Conservation (phyloP, 148 eudicot species). For the Cornus kousa region DNA sequence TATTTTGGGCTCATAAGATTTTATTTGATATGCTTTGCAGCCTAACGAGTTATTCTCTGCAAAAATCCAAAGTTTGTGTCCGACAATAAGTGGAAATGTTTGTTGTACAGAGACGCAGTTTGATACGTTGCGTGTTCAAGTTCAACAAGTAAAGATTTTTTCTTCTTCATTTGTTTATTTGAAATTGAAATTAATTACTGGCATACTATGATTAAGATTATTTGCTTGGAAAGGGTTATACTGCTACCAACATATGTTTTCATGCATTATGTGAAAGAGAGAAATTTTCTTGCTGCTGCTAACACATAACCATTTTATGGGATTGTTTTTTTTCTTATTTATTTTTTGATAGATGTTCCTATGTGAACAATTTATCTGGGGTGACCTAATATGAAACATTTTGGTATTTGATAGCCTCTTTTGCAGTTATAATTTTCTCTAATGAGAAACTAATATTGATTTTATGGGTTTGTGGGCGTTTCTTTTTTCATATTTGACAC, state of each 20-base stretch:
- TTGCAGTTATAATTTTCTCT: background rate
- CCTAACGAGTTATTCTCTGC: constrained; percentile 62
- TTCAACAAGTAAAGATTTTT: constrained; percentile 53
- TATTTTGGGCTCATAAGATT: constrained; percentile 9
- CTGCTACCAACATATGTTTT: background rate
- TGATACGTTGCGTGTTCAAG: constrained; percentile 63
- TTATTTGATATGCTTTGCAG: constrained; percentile 33
- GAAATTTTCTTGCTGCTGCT: background rate
- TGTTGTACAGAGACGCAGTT: constrained; percentile 67
- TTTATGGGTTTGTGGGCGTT: no score
- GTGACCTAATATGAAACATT: background rate
- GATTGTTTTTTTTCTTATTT: no score
- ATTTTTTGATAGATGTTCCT: background rate
- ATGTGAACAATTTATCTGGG: background rate
- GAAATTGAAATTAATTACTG: background rate
- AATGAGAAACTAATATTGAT: background rate
- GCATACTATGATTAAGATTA: background rate
- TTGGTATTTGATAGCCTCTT: background rate
- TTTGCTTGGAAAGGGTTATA: background rate
- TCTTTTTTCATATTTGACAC: no score
- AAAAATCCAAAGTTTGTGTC: constrained; percentile 68
- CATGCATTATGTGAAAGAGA: background rate
- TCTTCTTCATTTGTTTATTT: background rate
- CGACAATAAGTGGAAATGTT: constrained; percentile 58
- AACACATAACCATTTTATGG: background rate